phyloP scores from a whole-genome alignment of 1,139 yeast genomes.

The Saccharomyces hybrid region DNA sequence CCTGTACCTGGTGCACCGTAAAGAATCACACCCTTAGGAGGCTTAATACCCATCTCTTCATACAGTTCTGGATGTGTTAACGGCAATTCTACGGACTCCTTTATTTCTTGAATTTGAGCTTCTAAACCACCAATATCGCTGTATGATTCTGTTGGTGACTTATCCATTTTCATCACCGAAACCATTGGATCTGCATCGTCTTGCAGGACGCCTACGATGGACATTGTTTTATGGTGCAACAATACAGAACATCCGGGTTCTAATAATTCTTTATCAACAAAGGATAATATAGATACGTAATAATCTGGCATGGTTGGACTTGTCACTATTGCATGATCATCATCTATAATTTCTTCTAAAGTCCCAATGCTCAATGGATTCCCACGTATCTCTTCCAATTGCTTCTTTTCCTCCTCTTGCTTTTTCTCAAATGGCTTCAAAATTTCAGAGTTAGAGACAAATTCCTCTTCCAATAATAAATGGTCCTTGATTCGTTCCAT shows the following conservation, averaged over 20 bases:
- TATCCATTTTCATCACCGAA: slow-evolving; percentile 93
- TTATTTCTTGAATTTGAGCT: slow-evolving; percentile 92
- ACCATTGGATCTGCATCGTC: slow-evolving; percentile 99
- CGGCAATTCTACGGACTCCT: slow-evolving; percentile 96
- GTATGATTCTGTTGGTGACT: slow-evolving; percentile 93
- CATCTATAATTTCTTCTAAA: slow-evolving; percentile 92
- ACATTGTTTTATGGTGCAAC: slow-evolving; percentile 89
- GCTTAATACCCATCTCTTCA: slow-evolving; percentile 98
- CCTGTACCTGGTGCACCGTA: slow-evolving; percentile 99
- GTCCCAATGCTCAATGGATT: slow-evolving; percentile 97
- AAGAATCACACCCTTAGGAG: slow-evolving; percentile 96
- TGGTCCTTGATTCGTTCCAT: slow-evolving; percentile 97
- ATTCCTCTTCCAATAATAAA: slow-evolving; percentile 88
- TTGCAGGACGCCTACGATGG: slow-evolving; percentile 89
- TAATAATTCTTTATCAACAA: slow-evolving; percentile 90
- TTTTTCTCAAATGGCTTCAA: slow-evolving; percentile 94
- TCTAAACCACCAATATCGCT: slow-evolving; percentile 98
- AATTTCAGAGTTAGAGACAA: slow-evolving; percentile 89
- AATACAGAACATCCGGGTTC: slow-evolving; percentile 99
- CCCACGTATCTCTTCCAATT: slow-evolving; percentile 92
- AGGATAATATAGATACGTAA: slow-evolving; percentile 91
- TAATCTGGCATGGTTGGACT: slow-evolving; percentile 95
- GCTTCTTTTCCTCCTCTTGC: slow-evolving; percentile 92
- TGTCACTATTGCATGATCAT: slow-evolving; percentile 97
- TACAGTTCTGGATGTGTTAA: slow-evolving; percentile 95